Evolutionary conservation across 495 filamentous ascomycete genomes (phyloP).

Genomic region (Hypoxylon subgilvum): DNA sequence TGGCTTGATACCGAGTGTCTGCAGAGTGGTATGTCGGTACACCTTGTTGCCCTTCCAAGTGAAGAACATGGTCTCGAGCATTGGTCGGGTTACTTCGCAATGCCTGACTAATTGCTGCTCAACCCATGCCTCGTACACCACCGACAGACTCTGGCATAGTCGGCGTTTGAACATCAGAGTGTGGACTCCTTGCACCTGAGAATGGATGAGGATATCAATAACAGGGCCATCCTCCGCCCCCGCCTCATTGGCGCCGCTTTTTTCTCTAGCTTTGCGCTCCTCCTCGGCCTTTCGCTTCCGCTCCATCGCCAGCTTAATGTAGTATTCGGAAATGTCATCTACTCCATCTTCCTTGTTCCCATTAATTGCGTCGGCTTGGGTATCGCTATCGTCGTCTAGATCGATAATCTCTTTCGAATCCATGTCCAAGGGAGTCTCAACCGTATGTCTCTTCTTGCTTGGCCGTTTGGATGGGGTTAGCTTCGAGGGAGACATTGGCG

Average conservation of each 20-base stretch:
- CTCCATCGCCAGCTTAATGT: slow-evolving; percentile 38
- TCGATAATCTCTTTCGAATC: slow-evolving; percentile 8
- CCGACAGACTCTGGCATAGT: slow-evolving; percentile 66
- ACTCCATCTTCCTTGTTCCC: slow-evolving; percentile 20
- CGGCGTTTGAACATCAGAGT: slow-evolving; percentile 71
- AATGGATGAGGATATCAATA: slow-evolving; percentile 76
- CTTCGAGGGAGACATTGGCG: not conserved
- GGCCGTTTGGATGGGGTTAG: not conserved
- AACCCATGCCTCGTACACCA: slow-evolving; percentile 69
- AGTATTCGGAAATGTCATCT: slow-evolving; percentile 43
- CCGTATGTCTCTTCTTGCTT: not conserved
- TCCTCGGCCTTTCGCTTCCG: slow-evolving; percentile 34
- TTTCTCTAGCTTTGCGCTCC: slow-evolving; percentile 31
- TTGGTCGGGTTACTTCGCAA: slow-evolving; percentile 55
- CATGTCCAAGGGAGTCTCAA: not conserved
- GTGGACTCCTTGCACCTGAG: slow-evolving; percentile 64
- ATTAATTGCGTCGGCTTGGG: slow-evolving; percentile 11
- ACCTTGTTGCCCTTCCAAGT: slow-evolving; percentile 79
- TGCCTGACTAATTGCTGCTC: slow-evolving; percentile 54
- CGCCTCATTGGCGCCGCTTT: slow-evolving; percentile 1
- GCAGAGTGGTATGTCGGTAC: slow-evolving; percentile 75
- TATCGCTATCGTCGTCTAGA: slow-evolving; percentile 24
- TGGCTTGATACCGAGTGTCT: slow-evolving; percentile 64
- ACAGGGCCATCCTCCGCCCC: slow-evolving; percentile 42
- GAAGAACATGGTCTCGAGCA: slow-evolving; percentile 63